These are phyloP conservation scores for Ilyonectria destructans DNA, from an alignment of 2,329 filamentous ascomycete species.

Conservation along the genomic window DNA sequence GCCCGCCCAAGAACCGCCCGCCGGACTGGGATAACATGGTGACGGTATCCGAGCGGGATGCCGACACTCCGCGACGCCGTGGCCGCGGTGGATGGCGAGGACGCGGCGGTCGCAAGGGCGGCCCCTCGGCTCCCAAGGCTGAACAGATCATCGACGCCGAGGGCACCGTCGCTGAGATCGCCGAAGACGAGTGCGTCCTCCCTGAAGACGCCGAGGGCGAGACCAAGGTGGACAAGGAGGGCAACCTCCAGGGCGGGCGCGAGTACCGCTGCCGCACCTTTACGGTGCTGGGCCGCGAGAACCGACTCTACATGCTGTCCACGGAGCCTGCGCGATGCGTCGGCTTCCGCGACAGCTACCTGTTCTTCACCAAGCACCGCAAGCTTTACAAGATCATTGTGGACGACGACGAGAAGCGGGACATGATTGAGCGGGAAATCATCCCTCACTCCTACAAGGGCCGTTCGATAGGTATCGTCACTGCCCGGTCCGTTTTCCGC, in stretches of 20 bases:
- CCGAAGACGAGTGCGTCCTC: conserved; percentile 91
- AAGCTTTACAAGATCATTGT: conserved; percentile 98
- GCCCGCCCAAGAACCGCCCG: conserved; percentile 88
- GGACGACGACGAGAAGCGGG: conserved; percentile 95
- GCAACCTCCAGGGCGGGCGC: conserved; percentile 85
- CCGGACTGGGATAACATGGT: conserved; percentile 82
- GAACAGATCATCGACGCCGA: conserved; percentile 94
- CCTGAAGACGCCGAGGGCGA: conserved; percentile 92
- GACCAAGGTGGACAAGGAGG: conserved; percentile 92
- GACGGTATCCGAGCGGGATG: conserved; percentile 69
- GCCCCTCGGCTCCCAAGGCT: conserved; percentile 81
- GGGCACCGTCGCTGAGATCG: conserved; percentile 91
- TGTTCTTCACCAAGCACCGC: conserved; percentile 99
- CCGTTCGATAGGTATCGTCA: conserved; percentile 96
- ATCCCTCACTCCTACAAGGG: conserved; percentile 99
- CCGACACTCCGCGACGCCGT: conserved; percentile 74
- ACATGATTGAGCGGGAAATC: conserved; percentile 94
- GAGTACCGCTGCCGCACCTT: conserved; percentile 98
- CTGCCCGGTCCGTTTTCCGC: conserved; percentile 94
- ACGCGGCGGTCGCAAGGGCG: conserved; percentile 77
- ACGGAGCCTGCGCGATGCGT: conserved; percentile 97
- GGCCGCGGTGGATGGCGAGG: conserved; percentile 82
- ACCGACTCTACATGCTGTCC: conserved; percentile 96
- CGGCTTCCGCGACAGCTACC: conserved; percentile 96
- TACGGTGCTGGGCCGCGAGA: conserved; percentile 86